Evolutionary conservation across 2,329 filamentous ascomycete genomes (phyloP).

Genomic region (Fusarium sp.): DNA sequence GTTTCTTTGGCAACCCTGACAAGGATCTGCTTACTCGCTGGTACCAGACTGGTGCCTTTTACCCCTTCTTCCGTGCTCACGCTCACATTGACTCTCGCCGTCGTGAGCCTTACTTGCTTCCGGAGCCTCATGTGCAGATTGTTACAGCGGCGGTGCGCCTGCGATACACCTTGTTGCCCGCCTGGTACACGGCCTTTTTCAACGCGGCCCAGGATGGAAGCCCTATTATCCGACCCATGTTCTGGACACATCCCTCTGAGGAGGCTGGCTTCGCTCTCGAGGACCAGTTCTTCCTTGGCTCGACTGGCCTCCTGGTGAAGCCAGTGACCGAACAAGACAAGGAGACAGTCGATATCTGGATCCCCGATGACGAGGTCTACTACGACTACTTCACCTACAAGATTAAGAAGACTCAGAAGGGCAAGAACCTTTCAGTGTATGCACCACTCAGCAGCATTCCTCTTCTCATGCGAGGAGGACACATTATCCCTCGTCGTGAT

Average conservation of each 20-base stretch:
- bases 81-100: constrained; percentile 96
- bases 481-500: constrained; percentile 92
- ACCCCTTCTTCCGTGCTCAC: constrained; percentile 97
- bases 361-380: constrained; percentile 89
- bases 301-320: constrained; percentile 91
- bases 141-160: constrained; percentile 89
- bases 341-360: constrained; percentile 80
- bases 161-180: constrained; percentile 88
- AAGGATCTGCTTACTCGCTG: constrained; percentile 92
- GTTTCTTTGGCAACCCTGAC: constrained; percentile 97
- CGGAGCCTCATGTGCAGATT: constrained; percentile 86
- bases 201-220: constrained; percentile 84
- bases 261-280: constrained; percentile 90
- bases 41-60: constrained; percentile 97
- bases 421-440: constrained; percentile 75
- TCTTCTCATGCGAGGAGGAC: constrained; percentile 90
- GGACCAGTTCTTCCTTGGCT: constrained; percentile 92
- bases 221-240: constrained; percentile 91
- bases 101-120: constrained; percentile 89
- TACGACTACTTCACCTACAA: constrained; percentile 96
- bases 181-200: constrained; percentile 98
- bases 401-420: constrained; percentile 75
- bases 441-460: constrained; percentile 90
- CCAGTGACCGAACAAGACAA: constrained; percentile 85
- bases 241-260: constrained; percentile 89